A percentile compares a stretch with the other conserved stretches of the same genome.
These are phyloP conservation scores for Podaxis sp. DNA, from an alignment of 768 basidiomycete genomes.

Conservation along the genomic window DNA sequence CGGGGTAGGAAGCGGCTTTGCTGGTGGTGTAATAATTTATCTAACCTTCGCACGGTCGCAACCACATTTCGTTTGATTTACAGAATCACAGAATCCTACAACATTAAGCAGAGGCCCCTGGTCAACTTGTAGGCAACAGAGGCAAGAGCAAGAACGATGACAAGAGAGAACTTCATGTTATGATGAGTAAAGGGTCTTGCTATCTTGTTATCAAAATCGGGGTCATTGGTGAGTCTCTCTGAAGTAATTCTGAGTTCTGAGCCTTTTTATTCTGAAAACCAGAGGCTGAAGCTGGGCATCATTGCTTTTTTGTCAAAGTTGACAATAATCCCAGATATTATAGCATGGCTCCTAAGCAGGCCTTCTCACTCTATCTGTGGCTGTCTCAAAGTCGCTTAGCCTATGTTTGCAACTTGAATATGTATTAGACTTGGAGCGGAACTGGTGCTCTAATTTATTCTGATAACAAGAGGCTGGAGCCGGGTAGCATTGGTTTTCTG, in stretches of 20 bases:
- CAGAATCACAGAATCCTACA: no score
- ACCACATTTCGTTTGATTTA: no score
- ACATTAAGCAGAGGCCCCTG: not conserved
- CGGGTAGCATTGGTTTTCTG: not conserved
- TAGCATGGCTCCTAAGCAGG: no score
- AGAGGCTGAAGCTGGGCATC: no score
- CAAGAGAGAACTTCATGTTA: not conserved
- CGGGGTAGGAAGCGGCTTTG: not conserved
- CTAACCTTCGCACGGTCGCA: constrained; percentile 5
- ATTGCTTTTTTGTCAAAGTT: not conserved
- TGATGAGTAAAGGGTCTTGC: not conserved
- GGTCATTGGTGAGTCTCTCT: not conserved
- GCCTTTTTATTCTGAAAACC: no score
- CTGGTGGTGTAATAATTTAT: not conserved
- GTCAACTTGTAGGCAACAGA: not conserved
- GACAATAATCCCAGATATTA: not conserved
- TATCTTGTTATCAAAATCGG: not conserved
- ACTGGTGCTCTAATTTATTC: not conserved
- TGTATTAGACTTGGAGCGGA: no score
- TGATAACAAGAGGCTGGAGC: not conserved
- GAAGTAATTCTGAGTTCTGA: not conserved
- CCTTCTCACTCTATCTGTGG: no score
- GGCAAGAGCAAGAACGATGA: not conserved
- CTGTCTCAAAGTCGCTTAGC: no score
- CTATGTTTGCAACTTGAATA: no score